These are phyloP conservation scores for Penicillium samsonianum DNA, from an alignment of 495 filamentous ascomycete species.

Conservation along the genomic window DNA sequence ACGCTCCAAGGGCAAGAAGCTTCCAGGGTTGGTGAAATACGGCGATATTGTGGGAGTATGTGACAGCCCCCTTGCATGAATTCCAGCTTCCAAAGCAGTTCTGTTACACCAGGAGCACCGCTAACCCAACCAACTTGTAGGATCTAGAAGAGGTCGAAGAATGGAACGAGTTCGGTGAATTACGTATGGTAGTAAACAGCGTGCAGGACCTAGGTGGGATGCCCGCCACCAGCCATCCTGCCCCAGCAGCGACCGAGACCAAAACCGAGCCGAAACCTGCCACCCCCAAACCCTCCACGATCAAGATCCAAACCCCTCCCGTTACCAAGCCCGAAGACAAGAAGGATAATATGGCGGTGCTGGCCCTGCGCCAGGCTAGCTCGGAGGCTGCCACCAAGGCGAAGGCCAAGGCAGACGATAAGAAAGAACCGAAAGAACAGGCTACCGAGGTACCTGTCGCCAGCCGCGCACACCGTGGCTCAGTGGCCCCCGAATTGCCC, in stretches of 20 bases:
- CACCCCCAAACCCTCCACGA: constrained; percentile 40
- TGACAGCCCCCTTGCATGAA: constrained; percentile 20
- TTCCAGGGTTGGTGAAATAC: constrained; percentile 87
- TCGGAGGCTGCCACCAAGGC: constrained; percentile 70
- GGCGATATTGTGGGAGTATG: constrained; percentile 84
- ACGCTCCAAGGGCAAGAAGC: constrained; percentile 73
- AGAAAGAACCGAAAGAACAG: constrained; percentile 20
- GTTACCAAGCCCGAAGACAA: constrained; percentile 33
- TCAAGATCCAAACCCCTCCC: constrained; percentile 49
- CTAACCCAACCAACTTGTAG: constrained; percentile 43
- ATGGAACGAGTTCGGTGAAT: constrained; percentile 98
- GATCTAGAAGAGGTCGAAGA: constrained; percentile 94
- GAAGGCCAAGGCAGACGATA: constrained; percentile 33
- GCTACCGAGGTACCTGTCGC: constrained; percentile 10
- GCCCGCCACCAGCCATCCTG: constrained; percentile 50
- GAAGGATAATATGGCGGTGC: constrained; percentile 42
- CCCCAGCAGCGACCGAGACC: constrained; percentile 29
- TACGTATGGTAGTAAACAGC: constrained; percentile 74
- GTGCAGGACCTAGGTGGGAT: constrained; percentile 41
- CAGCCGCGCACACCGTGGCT: constrained; percentile 21
- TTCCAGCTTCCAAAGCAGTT: neutral
- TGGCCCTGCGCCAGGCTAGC: constrained; percentile 65
- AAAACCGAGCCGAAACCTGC: constrained; percentile 33
- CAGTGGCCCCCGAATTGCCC: constrained; percentile 38
- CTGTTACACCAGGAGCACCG: neutral